Percentiles rank a stretch among this genome's conserved stretches.
Conservation (phyloP, 225 moss, liverwort and hornwort species). For the Rhytidiadelphus loreus region DNA sequence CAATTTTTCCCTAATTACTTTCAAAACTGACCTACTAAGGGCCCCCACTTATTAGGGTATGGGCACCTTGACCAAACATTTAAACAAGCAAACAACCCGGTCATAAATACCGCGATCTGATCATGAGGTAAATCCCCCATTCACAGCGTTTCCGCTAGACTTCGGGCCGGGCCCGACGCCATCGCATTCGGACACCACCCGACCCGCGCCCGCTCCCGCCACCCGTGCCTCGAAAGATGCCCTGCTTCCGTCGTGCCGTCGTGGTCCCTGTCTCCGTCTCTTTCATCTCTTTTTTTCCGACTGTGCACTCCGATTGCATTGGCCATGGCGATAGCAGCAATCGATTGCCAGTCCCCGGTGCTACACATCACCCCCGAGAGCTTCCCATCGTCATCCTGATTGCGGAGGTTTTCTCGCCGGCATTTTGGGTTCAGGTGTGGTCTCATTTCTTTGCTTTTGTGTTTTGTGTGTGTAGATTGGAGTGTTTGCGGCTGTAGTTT, state of each 20-base stretch:
- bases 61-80: not conserved
- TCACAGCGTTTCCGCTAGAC: not conserved
- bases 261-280: not conserved
- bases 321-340: not conserved
- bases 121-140: not conserved
- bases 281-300: not conserved
- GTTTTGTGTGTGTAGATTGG: not conserved
- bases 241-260: not conserved
- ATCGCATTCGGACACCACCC: not conserved
- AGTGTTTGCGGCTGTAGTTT: not conserved
- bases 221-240: conserved; percentile 3
- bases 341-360: not conserved
- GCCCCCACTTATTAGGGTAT: no score
- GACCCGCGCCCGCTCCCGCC: not conserved
- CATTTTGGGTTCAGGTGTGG: not conserved
- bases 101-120: not conserved
- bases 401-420: not conserved
- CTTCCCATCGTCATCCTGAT: not conserved
- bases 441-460: not conserved
- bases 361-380: not conserved
- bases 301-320: not conserved
- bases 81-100: not conserved
- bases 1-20: no score
- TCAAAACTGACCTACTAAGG: no score
- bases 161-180: not conserved